These are phyloP conservation scores for Colletotrichum sp. DNA, from an alignment of 2,329 filamentous ascomycete genomes.

Conservation along the genomic window DNA sequence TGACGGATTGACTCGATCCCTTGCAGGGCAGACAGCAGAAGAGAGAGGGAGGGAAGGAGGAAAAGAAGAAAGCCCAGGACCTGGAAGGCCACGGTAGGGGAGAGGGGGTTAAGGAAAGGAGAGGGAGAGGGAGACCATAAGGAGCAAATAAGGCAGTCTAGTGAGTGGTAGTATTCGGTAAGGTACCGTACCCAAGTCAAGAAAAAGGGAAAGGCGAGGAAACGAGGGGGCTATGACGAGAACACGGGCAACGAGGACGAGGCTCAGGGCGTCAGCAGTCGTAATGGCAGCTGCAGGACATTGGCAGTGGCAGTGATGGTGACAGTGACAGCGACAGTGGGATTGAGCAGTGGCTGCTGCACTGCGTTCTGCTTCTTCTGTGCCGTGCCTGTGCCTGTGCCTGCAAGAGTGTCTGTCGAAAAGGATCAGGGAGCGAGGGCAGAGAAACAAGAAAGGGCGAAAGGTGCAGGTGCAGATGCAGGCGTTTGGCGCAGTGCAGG, in stretches of 20 bases:
- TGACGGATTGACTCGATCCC: background rate
- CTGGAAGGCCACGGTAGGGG: background rate
- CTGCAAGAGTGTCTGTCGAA: background rate
- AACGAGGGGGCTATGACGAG: slow-evolving; percentile 32
- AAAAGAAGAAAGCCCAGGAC: background rate
- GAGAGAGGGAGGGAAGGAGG: background rate
- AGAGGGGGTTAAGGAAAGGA: background rate
- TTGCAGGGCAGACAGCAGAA: background rate
- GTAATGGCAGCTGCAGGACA: background rate
- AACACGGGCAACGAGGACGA: slow-evolving; percentile 29
- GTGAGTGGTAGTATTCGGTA: background rate
- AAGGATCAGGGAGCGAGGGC: background rate
- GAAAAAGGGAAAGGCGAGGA: background rate
- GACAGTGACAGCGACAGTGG: background rate
- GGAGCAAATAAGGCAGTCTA: background rate
- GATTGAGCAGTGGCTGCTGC: background rate
- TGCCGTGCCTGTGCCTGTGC: background rate
- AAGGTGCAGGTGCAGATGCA: background rate
- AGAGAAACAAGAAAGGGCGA: background rate
- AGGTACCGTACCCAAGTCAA: background rate
- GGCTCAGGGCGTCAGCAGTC: background rate
- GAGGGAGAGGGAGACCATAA: background rate
- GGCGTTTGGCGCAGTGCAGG: background rate
- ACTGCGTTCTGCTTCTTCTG: background rate
- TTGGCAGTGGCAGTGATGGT: background rate